Base-by-base conservation (phyloP, 768 basidiomycete genomes). In the Mrakia gelida region DNA sequence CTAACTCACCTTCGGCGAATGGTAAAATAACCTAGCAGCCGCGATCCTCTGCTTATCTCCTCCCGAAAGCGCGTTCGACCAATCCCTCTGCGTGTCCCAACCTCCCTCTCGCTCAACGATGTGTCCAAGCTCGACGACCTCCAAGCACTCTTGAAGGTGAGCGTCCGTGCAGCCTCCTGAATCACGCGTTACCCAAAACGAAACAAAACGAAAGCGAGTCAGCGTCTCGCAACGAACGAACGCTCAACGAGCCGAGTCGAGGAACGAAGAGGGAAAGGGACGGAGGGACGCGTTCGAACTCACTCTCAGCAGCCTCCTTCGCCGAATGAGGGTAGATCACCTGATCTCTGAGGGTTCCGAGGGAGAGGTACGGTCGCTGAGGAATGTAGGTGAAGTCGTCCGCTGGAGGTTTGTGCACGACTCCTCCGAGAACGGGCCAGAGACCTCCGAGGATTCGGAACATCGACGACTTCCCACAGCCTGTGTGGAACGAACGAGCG, bases 1-100 rank as follows among this genome's bases (percentile, higher is more conserved):
- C n/a, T n/a, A 8, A 82, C 87, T 80, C 80, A 90, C 94, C 88
- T 94, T 95, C 15, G 96, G 96, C 77, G 88, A 87, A 83, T 98
- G 96, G 84, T 99, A 99, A 83, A 98, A 99, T 81, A 99, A 84
- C 81, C 96, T 87, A 18, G 94, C 96, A 94, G 96, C 98, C 0
- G 96, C 96, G 77, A 98, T 92, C 85, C 95, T 91, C 72, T 79
- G 79, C 52, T 76, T 76, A 49, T 79, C 75, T 18, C 75, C 75
- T n/a, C 79, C 79, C 5, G 93, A 89, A 9, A 79, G 71, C 0
- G 74, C 74, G 76, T 73, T 80, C 23, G 75, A 41, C 96, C 96
- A 98, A 82, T 98, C 96, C 70, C 91, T 88, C n/a, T 88, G 87
- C 11, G 87, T 87, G 81, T 92, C 92, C 95, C 95, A 98, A 18